Evolutionary conservation across 495 filamentous ascomycete genomes (phyloP).

Genomic region (Neurospora cerealis): DNA sequence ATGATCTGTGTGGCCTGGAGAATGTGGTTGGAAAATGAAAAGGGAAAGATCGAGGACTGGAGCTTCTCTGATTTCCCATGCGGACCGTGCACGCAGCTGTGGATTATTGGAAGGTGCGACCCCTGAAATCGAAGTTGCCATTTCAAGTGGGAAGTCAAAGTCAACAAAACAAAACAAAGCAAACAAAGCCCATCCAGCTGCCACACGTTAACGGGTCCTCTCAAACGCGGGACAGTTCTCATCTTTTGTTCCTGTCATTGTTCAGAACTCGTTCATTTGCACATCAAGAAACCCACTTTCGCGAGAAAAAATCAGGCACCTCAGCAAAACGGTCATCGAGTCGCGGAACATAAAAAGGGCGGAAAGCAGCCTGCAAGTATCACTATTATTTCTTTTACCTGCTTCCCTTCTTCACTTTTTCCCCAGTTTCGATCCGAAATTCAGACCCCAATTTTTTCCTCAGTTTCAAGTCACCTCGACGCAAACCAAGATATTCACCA

Average conservation of each 20-base stretch:
- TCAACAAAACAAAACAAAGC: neutral
- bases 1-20: neutral
- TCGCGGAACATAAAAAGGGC: neutral
- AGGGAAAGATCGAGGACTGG: neutral
- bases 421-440: neutral
- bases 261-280: neutral
- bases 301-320: neutral
- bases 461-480: neutral
- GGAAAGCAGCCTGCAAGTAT: neutral
- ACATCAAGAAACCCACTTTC: neutral
- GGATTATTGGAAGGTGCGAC: neutral
- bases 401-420: neutral
- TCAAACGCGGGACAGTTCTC: neutral
- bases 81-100: neutral
- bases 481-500: neutral
- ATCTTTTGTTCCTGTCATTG: neutral
- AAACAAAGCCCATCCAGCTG: neutral
- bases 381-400: neutral
- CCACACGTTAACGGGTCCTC: neutral
- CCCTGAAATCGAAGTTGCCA: neutral
- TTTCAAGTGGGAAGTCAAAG: too few species aligned
- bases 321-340: neutral
- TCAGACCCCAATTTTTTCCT: neutral
- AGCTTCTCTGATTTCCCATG: neutral
- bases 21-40: neutral